Evolutionary conservation across 768 basidiomycete genomes (phyloP).

Genomic region (Dioszegia aurantiaca): DNA sequence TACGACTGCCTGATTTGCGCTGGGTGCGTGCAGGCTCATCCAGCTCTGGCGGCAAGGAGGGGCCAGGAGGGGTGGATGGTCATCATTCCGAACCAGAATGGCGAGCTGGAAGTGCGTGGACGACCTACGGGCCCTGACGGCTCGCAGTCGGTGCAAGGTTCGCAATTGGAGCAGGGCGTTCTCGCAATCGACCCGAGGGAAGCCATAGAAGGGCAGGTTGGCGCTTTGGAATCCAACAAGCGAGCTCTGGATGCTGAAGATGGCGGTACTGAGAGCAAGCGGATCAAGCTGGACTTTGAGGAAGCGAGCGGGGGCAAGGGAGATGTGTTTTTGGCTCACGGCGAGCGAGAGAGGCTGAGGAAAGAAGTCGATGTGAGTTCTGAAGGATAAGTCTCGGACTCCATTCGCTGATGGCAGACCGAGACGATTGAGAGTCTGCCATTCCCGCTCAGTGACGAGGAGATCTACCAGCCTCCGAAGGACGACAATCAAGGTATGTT

Average conservation of each 20-base stretch:
- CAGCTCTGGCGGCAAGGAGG: constrained; percentile 20
- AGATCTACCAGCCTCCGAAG: constrained; percentile 49
- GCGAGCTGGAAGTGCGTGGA: constrained; percentile 11
- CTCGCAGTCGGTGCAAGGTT: neutral
- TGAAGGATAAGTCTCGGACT: too few relatives aligned
- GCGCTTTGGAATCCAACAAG: neutral
- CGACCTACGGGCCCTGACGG: neutral
- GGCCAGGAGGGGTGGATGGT: constrained; percentile 50
- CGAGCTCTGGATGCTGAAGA: neutral
- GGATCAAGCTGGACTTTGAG: neutral
- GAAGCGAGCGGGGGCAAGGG: constrained; percentile 26
- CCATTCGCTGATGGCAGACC: constrained; percentile 19
- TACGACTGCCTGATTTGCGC: constrained; percentile 50
- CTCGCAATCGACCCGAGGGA: neutral
- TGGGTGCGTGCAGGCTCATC: constrained; percentile 27
- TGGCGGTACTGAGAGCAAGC: neutral
- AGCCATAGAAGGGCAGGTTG: neutral
- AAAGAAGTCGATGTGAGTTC: constrained; percentile 30
- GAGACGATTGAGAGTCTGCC: constrained; percentile 25
- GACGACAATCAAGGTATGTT: constrained; percentile 39
- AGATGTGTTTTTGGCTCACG: constrained; percentile 47
- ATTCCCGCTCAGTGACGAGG: constrained; percentile 48
- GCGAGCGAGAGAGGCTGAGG: constrained; percentile 32
- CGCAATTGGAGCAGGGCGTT: too few relatives aligned
- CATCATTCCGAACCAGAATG: constrained; percentile 29